These are phyloP conservation scores for Chlorella sorokiniana DNA, from an alignment of 139 green algal species.

Conservation along the genomic window DNA sequence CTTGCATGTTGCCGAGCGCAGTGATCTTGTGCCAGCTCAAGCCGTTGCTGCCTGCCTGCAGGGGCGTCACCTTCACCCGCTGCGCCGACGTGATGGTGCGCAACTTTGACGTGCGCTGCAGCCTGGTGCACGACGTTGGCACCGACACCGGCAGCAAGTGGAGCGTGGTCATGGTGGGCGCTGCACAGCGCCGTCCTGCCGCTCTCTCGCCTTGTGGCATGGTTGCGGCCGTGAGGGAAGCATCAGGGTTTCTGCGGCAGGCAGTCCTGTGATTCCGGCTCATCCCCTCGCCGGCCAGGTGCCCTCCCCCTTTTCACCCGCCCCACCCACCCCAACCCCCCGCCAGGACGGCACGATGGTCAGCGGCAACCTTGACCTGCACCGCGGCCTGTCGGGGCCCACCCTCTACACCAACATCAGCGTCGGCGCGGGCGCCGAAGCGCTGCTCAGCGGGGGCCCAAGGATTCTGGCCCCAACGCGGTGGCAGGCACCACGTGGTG, in stretches of 20 bases:
- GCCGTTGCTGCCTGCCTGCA: neutral
- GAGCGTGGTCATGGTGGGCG: neutral
- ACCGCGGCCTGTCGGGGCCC: conserved; percentile 9
- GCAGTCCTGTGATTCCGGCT: no score
- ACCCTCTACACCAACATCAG: conserved; percentile 28
- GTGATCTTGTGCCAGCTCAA: no score
- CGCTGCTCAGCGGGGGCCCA: conserved; percentile 6
- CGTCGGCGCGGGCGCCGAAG: neutral
- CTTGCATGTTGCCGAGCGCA: no score
- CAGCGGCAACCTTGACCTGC: conserved; percentile 8
- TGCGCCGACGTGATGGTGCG: neutral
- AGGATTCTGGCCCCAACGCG: neutral
- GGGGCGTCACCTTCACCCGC: neutral
- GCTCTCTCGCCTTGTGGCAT: no score
- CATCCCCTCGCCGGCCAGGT: no score
- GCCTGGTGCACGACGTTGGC: neutral
- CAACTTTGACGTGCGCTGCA: neutral
- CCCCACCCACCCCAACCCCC: no score
- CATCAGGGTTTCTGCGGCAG: no score
- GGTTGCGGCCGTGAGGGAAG: no score
- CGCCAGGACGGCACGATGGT: neutral
- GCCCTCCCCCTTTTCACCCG: no score
- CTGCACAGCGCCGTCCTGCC: no score
- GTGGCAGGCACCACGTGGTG: conserved; percentile 18
- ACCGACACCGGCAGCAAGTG: neutral